phyloP scores from a whole-genome alignment of 768 basidiomycete species.

The Cyathus striatus region DNA sequence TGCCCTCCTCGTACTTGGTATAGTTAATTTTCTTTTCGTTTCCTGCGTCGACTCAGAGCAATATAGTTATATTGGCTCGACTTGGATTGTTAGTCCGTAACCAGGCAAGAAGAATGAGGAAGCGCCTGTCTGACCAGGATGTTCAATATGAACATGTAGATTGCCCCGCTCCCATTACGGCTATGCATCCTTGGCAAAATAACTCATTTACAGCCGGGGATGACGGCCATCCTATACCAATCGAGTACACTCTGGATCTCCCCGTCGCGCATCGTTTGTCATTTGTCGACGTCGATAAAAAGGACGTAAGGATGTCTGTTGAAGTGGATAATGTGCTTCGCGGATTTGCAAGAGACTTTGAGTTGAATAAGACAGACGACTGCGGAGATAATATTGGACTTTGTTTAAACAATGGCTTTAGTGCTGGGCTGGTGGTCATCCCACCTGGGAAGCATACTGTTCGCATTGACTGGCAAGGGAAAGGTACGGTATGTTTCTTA shows the following conservation, averaged over 20 bases:
- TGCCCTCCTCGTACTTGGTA: too few relatives aligned
- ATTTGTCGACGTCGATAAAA: conserved; percentile 12
- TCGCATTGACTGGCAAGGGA: conserved; percentile 13
- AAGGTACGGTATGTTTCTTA: too few relatives aligned
- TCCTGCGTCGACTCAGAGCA: too few relatives aligned
- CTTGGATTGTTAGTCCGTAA: too few relatives aligned
- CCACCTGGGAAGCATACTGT: conserved; percentile 16
- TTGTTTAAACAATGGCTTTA: conserved; percentile 12
- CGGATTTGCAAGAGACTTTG: conserved; percentile 10
- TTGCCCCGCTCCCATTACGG: too few relatives aligned
- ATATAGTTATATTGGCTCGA: too few relatives aligned
- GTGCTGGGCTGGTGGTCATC: conserved; percentile 10
- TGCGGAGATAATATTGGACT: conserved; percentile 11
- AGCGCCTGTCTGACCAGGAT: too few relatives aligned
- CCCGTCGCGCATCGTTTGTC: conserved; percentile 10
- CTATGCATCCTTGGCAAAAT: too few relatives aligned
- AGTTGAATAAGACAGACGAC: conserved; percentile 9
- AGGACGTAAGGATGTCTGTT: conserved; percentile 13
- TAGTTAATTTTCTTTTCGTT: too few relatives aligned
- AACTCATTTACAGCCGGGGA: conserved; percentile 10
- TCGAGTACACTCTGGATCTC: conserved; percentile 14
- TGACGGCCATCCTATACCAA: conserved; percentile 10
- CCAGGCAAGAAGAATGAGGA: too few relatives aligned
- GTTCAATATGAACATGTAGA: too few relatives aligned
- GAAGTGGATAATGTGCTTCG: conserved; percentile 11